Evolutionary conservation across 306 rosid genomes (phyloP).

Genomic region (Geum urbanum): DNA sequence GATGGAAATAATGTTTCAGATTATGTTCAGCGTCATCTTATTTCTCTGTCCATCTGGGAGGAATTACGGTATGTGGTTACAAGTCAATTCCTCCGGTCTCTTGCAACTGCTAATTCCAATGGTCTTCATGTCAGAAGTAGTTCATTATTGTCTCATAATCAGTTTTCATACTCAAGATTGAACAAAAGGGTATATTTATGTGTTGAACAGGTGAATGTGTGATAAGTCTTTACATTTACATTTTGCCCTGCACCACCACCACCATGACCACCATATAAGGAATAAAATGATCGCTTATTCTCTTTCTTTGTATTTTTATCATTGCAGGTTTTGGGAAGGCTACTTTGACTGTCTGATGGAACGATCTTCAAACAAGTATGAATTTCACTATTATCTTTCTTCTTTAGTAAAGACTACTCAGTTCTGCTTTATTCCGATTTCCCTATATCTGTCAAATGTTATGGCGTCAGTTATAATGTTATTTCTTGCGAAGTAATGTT

Average conservation of each 20-base stretch:
- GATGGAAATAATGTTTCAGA: conserved; percentile 83
- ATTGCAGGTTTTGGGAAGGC: conserved; percentile 93
- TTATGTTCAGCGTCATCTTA: conserved; percentile 88
- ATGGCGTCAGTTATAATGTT: not conserved
- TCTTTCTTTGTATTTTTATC: not conserved
- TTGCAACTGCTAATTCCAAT: not conserved
- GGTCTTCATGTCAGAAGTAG: not conserved
- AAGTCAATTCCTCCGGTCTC: not conserved
- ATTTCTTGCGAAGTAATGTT: conserved; percentile 16
- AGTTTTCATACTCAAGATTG: not conserved
- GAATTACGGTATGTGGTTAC: conserved; percentile 63
- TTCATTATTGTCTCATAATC: not conserved
- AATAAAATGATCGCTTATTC: not conserved
- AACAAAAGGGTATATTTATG: too few species aligned
- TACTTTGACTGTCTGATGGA: conserved; percentile 94
- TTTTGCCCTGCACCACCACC: too few species aligned
- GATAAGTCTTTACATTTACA: too few species aligned
- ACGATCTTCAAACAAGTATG: conserved; percentile 77
- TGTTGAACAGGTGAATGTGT: too few species aligned
- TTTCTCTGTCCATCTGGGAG: conserved; percentile 94
- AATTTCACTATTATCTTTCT: conserved; percentile 8
- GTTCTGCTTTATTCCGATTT: not conserved
- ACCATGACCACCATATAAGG: too few species aligned
- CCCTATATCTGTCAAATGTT: not conserved
- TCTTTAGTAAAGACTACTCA: not conserved